Evolutionary conservation across 192 early-diverging fungal species (phyloP).

Genomic region (Coemansia reversa): DNA sequence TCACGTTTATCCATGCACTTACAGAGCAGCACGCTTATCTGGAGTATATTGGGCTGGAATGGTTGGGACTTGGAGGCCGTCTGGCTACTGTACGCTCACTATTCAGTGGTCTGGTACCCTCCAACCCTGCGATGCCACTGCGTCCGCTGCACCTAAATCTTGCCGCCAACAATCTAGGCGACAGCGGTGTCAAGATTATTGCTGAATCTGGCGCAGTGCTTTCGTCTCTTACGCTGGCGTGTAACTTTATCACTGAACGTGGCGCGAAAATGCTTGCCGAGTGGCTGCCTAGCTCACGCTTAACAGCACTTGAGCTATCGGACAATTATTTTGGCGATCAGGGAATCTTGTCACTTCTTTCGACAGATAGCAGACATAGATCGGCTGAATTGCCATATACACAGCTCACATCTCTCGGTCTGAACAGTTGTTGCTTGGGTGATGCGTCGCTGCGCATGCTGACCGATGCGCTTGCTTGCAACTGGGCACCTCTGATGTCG

Average conservation of each 20-base stretch:
- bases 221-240: constrained; percentile 42
- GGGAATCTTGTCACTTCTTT: constrained; percentile 32
- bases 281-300: constrained; percentile 39
- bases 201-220: constrained; percentile 26
- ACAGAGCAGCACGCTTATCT: constrained; percentile 10
- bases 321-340: constrained; percentile 56
- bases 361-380: constrained; percentile 3
- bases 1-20: constrained; percentile 27
- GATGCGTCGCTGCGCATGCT: constrained; percentile 45
- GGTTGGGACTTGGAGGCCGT: constrained; percentile 42
- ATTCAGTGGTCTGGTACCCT: constrained; percentile 16
- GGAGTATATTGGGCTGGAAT: constrained; percentile 51
- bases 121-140: not conserved
- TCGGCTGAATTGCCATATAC: constrained; percentile 6
- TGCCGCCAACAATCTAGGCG: constrained; percentile 47
- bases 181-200: constrained; percentile 34
- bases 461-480: constrained; percentile 24
- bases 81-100: constrained; percentile 34
- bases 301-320: constrained; percentile 34
- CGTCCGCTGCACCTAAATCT: constrained; percentile 39
- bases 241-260: constrained; percentile 52
- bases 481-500: constrained; percentile 43
- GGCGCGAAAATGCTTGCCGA: constrained; percentile 36
- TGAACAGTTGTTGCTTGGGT: constrained; percentile 51
- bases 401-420: constrained; percentile 28